Evolutionary conservation across 2,329 filamentous ascomycete genomes (phyloP).

Genomic region (Fusarium sp.): DNA sequence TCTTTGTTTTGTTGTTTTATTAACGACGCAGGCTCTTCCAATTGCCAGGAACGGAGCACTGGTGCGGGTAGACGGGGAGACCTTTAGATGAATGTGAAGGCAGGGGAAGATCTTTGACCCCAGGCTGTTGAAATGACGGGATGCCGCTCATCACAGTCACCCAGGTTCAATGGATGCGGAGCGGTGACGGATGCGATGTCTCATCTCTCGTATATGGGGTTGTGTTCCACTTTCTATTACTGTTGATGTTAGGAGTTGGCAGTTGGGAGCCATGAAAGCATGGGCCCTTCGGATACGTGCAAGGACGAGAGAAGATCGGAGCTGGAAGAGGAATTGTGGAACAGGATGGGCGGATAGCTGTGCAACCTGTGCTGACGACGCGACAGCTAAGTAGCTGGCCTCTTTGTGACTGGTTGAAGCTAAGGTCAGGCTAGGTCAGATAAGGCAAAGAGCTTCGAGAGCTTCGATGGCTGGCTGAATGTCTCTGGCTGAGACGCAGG

Average conservation of each 20-base stretch:
- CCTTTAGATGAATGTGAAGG: slow-evolving; percentile 8
- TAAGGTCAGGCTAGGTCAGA: slow-evolving; percentile 26
- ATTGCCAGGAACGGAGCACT: slow-evolving; percentile 30
- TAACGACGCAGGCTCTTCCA: slow-evolving; percentile 22
- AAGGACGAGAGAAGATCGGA: slow-evolving; percentile 29
- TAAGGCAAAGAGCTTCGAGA: slow-evolving; percentile 35
- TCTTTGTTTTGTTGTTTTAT: slow-evolving; percentile 25
- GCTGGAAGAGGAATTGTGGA: slow-evolving; percentile 33
- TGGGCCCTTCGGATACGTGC: slow-evolving; percentile 36
- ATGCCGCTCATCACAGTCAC: slow-evolving; percentile 33
- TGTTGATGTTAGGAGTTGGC: slow-evolving; percentile 1
- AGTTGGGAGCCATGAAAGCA: slow-evolving; percentile 22
- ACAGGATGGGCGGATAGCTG: slow-evolving; percentile 25
- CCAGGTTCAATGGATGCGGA: slow-evolving; percentile 24
- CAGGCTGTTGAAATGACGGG: slow-evolving; percentile 11
- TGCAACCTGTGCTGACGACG: slow-evolving; percentile 16
- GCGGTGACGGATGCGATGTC: slow-evolving; percentile 34
- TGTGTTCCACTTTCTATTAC: slow-evolving; percentile 28
- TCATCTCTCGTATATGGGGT: slow-evolving; percentile 26
- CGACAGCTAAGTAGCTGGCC: slow-evolving; percentile 23
- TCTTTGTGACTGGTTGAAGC: slow-evolving; percentile 36
- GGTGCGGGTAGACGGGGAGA: slow-evolving; percentile 7
- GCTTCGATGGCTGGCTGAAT: slow-evolving; percentile 30
- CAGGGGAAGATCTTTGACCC: slow-evolving; percentile 8
- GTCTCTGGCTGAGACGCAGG: slow-evolving; percentile 40